phyloP scores from a whole-genome alignment of 2,329 filamentous ascomycete genomes.

The Phialocephala subalpina region DNA sequence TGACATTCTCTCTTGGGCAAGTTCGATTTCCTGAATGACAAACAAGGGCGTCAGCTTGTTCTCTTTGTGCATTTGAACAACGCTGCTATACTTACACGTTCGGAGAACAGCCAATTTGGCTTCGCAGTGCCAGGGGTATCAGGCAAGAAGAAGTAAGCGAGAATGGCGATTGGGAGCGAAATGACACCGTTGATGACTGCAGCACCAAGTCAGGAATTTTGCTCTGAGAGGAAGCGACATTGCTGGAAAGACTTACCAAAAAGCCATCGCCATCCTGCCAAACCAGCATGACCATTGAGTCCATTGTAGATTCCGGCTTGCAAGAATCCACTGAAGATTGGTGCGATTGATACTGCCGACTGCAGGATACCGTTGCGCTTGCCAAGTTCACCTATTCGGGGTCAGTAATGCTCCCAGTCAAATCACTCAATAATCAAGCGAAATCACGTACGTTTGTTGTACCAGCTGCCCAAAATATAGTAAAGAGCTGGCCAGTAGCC shows the following conservation, averaged over 20 bases:
- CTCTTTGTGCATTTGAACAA: not conserved
- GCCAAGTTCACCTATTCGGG: conserved; percentile 54
- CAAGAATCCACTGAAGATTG: conserved; percentile 68
- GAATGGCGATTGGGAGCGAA: conserved; percentile 60
- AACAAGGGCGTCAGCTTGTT: not conserved
- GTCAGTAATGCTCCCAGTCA: not conserved
- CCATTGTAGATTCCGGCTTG: conserved; percentile 50
- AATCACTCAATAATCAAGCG: not conserved
- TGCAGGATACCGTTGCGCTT: conserved; percentile 68
- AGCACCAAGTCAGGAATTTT: not conserved
- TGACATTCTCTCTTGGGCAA: conserved; percentile 58
- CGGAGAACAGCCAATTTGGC: conserved; percentile 44
- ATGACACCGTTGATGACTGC: conserved; percentile 57
- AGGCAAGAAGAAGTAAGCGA: conserved; percentile 54
- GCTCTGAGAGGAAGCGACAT: not conserved
- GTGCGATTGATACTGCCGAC: conserved; percentile 62
- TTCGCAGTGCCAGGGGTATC: conserved; percentile 55
- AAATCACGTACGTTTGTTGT: conserved; percentile 56
- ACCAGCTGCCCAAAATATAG: conserved; percentile 52
- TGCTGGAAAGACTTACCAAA: conserved; percentile 41
- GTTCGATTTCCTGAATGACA: conserved; percentile 48
- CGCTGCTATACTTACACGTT: conserved; percentile 20
- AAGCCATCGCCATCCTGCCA: conserved; percentile 57
- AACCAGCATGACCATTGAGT: conserved; percentile 51
- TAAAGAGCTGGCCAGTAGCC: conserved; percentile 63